Percentiles rank a stretch among this genome's conserved stretches.
Evolutionary conservation across 805 yeast species (phyloP).

Genomic region (Wickerhamiella australiensis): DNA sequence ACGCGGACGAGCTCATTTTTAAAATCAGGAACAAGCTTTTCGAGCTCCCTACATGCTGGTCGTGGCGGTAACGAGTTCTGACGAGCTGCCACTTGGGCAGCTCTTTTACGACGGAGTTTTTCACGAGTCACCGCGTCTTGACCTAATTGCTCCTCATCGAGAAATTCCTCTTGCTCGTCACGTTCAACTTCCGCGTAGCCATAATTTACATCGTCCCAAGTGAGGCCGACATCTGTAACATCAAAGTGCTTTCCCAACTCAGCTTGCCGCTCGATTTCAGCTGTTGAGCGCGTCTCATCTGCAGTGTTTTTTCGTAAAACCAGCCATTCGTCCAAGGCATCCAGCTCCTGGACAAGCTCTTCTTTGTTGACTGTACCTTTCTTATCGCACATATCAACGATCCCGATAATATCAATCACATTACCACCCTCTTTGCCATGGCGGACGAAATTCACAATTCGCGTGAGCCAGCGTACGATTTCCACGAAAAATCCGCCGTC

Average conservation of each 20-base stretch:
- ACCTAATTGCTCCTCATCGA: conserved; percentile 25
- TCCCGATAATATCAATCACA: conserved; percentile 35
- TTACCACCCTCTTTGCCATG: conserved; percentile 38
- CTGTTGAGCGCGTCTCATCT: conserved; percentile 8
- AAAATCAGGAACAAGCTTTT: conserved; percentile 23
- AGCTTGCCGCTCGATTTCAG: not conserved
- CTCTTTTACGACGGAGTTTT: conserved; percentile 22
- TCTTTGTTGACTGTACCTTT: conserved; percentile 25
- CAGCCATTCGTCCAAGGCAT: conserved; percentile 29
- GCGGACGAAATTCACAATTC: conserved; percentile 50
- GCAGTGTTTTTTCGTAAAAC: conserved; percentile 21
- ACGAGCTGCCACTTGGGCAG: conserved; percentile 17
- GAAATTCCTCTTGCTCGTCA: conserved; percentile 32
- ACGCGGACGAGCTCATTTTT: not conserved
- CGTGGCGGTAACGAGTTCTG: conserved; percentile 19
- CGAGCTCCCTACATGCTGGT: conserved; percentile 25
- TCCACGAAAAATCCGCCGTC: conserved; percentile 66
- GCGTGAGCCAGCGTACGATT: conserved; percentile 61
- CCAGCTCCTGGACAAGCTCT: conserved; percentile 32
- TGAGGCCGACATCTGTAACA: conserved; percentile 33
- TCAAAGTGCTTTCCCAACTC: conserved; percentile 31
- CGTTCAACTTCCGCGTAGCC: conserved; percentile 41
- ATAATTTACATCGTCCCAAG: conserved; percentile 33
- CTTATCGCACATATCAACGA: conserved; percentile 24
- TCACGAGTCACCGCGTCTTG: conserved; percentile 25